Base-by-base conservation (phyloP, 176 grass and related monocot species). In the bread wheat (Triticum aestivum) region DNA sequence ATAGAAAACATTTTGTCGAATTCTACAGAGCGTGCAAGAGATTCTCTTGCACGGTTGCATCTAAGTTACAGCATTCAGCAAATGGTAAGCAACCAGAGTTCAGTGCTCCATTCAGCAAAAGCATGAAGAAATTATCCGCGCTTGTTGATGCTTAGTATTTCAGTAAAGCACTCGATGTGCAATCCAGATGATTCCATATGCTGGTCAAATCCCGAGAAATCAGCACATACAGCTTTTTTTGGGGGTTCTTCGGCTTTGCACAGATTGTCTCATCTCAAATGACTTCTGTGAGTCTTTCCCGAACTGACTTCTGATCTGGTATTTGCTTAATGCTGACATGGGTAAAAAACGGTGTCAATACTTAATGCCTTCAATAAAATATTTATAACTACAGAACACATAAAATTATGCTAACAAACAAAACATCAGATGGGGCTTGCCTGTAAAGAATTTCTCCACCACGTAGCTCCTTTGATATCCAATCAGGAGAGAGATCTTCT, bases 401-500 rank as follows among this genome's bases (percentile, higher is more conserved):
- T 30, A 45, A 87, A 59, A 58, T 11, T 8, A 21, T 77, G 83
- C 29, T 8, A 49, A 58, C 41, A 77, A 30, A 70, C 17, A 47
- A 83, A 24, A 69, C 7, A 12, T 34, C 52, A 37, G 9, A 74
- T 18, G 20, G 15, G 63, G 93, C 88, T 91, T 94, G 69, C 97
- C 97, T 91, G 86, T 99, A 99, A 69, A 96, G 65, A 71, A 86
- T 82, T 88, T 99, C 94, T 75, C 88, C 92, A 75, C 76, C 83
- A 34, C 66, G 65, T 41, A 85, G 59, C 84, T 90, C 88, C 82
- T 93, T 99, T 76, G 73, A 87, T 76, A 99, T 97, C 90, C 87
- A 99, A 85, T 91, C 85, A 65, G 97, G 92, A 86, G 87, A 87
- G 64, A 99, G 41, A 63, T 88, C 75, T 65, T 99, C 90, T 47